Conservation (phyloP, 129 eudicot species). For the Deinandra increscens region DNA sequence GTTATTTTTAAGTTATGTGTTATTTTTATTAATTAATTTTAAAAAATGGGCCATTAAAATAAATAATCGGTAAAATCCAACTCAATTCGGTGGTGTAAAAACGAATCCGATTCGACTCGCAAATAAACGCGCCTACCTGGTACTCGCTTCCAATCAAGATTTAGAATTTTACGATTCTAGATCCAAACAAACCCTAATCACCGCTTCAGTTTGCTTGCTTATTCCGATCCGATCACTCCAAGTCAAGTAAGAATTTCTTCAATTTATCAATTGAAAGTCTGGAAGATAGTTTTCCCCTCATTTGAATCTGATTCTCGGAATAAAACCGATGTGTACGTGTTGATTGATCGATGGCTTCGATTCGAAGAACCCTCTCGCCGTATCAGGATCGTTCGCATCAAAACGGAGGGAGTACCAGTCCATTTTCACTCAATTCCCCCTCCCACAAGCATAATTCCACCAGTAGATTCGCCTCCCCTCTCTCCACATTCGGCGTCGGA, state of each 20-base stretch:
- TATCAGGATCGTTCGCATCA: constrained; percentile 65
- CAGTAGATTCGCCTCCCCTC: constrained; percentile 38
- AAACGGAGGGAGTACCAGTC: constrained; percentile 50
- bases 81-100: too few species aligned
- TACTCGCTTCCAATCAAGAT: too few species aligned
- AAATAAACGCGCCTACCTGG: too few species aligned
- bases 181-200: constrained; percentile 26
- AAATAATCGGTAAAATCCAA: too few species aligned
- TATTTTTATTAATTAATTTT: too few species aligned
- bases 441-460: constrained; percentile 47
- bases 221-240: background rate
- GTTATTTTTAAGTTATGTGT: too few species aligned
- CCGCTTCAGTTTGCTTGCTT: too few species aligned
- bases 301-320: constrained; percentile 2
- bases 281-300: background rate
- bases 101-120: too few species aligned
- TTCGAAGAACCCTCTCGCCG: constrained; percentile 83
- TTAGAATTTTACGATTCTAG: background rate
- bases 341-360: constrained; percentile 65
- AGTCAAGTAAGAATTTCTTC: constrained; percentile 24
- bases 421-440: constrained; percentile 58
- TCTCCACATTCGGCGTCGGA: constrained; percentile 33
- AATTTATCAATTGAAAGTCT: background rate
- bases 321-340: too few species aligned
- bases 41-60: too few species aligned